phyloP scores from a whole-genome alignment of 1,139 yeast genomes.

The Protomyces gravidus region DNA sequence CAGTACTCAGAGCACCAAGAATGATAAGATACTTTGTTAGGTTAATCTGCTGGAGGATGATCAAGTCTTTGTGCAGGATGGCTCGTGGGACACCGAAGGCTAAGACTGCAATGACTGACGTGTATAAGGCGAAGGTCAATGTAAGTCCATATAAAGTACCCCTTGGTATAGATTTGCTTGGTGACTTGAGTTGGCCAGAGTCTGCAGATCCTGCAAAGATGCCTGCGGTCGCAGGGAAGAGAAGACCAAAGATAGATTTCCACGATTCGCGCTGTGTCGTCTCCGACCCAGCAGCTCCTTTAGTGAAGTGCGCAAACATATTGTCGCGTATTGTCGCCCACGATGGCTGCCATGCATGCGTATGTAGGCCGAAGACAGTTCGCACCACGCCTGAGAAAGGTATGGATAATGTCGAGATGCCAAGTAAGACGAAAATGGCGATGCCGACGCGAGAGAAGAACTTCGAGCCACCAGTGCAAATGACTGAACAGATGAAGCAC shows the following conservation, averaged over 20 bases:
- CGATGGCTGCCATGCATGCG: conserved; percentile 60
- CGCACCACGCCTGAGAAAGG: conserved; percentile 72
- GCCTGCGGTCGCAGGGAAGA: conserved; percentile 97
- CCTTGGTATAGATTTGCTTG: conserved; percentile 80
- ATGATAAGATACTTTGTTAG: conserved; percentile 64
- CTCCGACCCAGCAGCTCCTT: conserved; percentile 74
- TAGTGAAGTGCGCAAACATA: conserved; percentile 71
- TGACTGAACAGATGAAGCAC: conserved; percentile 64
- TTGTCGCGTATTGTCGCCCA: conserved; percentile 46
- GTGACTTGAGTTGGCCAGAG: conserved; percentile 89
- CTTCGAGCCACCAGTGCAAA: conserved; percentile 78
- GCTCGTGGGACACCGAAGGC: conserved; percentile 77
- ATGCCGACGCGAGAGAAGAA: conserved; percentile 82
- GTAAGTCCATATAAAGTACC: conserved; percentile 82
- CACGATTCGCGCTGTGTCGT: conserved; percentile 70
- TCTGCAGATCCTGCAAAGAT: conserved; percentile 98
- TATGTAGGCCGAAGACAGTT: conserved; percentile 47
- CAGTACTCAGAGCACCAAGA: conserved; percentile 85
- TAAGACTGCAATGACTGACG: conserved; percentile 70
- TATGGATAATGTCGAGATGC: conserved; percentile 71
- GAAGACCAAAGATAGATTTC: conserved; percentile 81
- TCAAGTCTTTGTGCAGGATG: conserved; percentile 68
- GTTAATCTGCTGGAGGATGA: conserved; percentile 76
- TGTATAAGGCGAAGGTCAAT: conserved; percentile 68
- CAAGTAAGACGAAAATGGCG: conserved; percentile 61